Conservation (phyloP, 1,284 basidiomycete species). For the Cryptococcus floricola region DNA sequence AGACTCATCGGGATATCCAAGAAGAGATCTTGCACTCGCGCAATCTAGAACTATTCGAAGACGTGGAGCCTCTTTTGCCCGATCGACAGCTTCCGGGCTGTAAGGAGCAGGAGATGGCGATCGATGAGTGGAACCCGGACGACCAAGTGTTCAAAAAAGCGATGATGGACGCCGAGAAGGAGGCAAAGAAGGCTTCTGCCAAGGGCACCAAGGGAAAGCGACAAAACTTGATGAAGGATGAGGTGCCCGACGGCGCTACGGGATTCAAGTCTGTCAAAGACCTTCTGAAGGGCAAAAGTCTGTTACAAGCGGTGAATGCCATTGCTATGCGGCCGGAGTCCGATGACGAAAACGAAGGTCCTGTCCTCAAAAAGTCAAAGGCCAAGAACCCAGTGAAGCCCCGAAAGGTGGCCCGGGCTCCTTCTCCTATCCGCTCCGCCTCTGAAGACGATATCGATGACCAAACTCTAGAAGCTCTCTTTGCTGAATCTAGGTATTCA, state of each 20-base stretch:
- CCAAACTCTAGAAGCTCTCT: slow-evolving; percentile 8
- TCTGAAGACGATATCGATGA: neutral
- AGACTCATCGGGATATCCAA: slow-evolving; percentile 84
- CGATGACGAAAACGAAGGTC: slow-evolving; percentile 20
- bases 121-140: slow-evolving; percentile 46
- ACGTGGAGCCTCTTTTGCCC: slow-evolving; percentile 83
- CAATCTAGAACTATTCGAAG: slow-evolving; percentile 83
- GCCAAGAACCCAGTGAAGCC: neutral
- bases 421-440: slow-evolving; percentile 11
- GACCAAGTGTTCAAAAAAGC: slow-evolving; percentile 29
- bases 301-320: slow-evolving; percentile 27
- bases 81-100: slow-evolving; percentile 69
- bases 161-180: slow-evolving; percentile 15
- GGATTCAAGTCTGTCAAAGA: slow-evolving; percentile 47
- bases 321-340: slow-evolving; percentile 5
- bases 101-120: slow-evolving; percentile 69
- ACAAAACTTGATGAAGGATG: slow-evolving; percentile 26
- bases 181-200: slow-evolving; percentile 4
- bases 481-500: neutral
- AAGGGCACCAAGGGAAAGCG: slow-evolving; percentile 14
- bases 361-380: slow-evolving; percentile 1
- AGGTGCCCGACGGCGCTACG: slow-evolving; percentile 42
- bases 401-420: slow-evolving; percentile 1
- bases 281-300: slow-evolving; percentile 38
- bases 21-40: slow-evolving; percentile 80